These are phyloP conservation scores for Musa balbisiana DNA, from an alignment of 202 grass and related monocot species.

Conservation along the genomic window DNA sequence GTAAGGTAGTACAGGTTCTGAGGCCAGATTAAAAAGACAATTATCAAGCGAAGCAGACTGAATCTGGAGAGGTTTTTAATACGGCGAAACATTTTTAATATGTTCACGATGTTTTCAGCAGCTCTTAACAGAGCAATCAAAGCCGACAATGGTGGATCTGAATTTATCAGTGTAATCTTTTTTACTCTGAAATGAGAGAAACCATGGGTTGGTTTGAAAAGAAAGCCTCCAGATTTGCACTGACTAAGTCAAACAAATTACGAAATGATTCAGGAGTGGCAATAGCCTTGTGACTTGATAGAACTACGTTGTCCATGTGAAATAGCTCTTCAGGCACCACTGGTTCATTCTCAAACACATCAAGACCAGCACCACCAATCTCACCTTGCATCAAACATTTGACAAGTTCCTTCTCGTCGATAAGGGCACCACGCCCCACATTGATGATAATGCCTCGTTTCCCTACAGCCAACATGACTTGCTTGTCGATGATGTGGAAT, in stretches of 20 bases:
- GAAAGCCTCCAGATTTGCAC: constrained; percentile 62
- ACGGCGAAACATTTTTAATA: no score
- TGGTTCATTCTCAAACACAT: constrained; percentile 56
- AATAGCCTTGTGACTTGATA: constrained; percentile 43
- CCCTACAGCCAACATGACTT: constrained; percentile 56
- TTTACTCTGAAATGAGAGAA: constrained; percentile 18
- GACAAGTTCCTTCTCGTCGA: constrained; percentile 66
- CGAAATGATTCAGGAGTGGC: constrained; percentile 31
- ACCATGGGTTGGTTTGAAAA: constrained; percentile 38
- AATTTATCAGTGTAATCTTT: no score
- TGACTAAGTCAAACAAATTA: not conserved
- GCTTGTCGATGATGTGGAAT: constrained; percentile 26
- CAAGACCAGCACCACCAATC: constrained; percentile 43
- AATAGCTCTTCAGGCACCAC: constrained; percentile 43
- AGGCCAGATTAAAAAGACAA: no score
- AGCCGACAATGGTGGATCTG: no score
- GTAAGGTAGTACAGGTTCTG: no score
- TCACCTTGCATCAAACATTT: constrained; percentile 35
- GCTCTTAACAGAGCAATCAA: no score
- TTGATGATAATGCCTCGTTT: constrained; percentile 47
- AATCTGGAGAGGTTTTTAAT: no score
- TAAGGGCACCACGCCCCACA: constrained; percentile 47
- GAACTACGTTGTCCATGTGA: constrained; percentile 57
- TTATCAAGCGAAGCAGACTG: no score
- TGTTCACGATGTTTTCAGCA: no score